Evolutionary conservation across 495 filamentous ascomycete species (phyloP), one percentile per base, ranked within the genome.

Genomic region (Oidiodendron maius): DNA sequence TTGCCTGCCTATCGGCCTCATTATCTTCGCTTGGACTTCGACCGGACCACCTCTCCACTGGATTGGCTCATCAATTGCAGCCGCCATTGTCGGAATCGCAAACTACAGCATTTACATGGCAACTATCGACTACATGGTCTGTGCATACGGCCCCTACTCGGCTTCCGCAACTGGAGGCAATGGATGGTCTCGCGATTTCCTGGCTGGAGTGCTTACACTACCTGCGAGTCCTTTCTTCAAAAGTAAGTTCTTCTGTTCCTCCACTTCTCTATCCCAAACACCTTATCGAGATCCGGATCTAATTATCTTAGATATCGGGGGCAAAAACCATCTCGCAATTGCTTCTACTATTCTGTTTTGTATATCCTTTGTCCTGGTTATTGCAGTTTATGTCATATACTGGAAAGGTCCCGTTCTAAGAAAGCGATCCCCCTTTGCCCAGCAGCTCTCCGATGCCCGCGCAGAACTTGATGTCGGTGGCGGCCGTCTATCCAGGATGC

Each of bases 61-160:
- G 80, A 77, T 80, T 30, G 75, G 70, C 5, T 74, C 79, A 3
- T 71, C 77, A 65, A 63, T 83, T 16, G 81, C 80, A 38, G 67
- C 69, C 1, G 69, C 69, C 17, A 58, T 84, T n/a, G 80, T 86
- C 46, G 81, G 78, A 8, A 82, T 84, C 46, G 81, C 82, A 20
- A 84, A 86, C 56, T 85, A 84, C 52, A 70, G 73, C 39, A 84
- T 86, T 53, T 85, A 86, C 64, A 87, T 88, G 83, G 84, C 83
- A 0, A 88, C 86, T 0, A 86, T 89, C 48, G 86, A 91, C 54
- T 91, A 91, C 66, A 89, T 89, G 86, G 78, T 89, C n/a, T 80
- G 77, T 35, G 77, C 83, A 1, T 89, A 91, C 60, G 86, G 86
- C 0, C 82, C 81, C 0, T 89, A 88, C 61, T 81, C 83, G 21